These are phyloP conservation scores for Ophiobolus disseminans DNA, from an alignment of 2,329 filamentous ascomycete species.

Conservation along the genomic window DNA sequence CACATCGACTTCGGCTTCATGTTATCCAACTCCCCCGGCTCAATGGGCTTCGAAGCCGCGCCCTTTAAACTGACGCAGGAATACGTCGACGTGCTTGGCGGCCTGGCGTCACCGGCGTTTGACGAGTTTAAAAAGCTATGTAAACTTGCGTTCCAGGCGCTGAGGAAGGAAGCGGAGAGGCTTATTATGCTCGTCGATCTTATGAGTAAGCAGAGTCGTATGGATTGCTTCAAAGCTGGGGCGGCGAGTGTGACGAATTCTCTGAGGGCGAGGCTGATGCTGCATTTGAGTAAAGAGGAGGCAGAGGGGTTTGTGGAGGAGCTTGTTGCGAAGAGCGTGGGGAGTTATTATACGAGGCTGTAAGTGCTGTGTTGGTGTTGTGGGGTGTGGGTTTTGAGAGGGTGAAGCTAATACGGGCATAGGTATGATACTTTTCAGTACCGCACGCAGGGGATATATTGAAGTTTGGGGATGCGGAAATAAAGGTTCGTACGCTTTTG, in stretches of 20 bases:
- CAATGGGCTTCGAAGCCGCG: slow-evolving; percentile 84
- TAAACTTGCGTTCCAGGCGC: slow-evolving; percentile 83
- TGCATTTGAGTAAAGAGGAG: slow-evolving; percentile 82
- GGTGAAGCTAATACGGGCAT: slow-evolving; percentile 19
- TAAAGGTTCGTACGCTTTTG: too few relatives aligned
- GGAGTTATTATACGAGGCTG: slow-evolving; percentile 87
- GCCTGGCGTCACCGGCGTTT: slow-evolving; percentile 72
- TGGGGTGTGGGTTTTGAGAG: not conserved
- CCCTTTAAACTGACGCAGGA: slow-evolving; percentile 88
- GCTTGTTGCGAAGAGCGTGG: slow-evolving; percentile 79
- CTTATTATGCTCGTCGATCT: slow-evolving; percentile 83
- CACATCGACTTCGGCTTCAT: slow-evolving; percentile 93
- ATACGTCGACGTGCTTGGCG: slow-evolving; percentile 83
- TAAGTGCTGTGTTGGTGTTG: slow-evolving; percentile 54
- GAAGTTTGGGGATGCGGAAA: too few relatives aligned
- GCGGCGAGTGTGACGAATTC: slow-evolving; percentile 73
- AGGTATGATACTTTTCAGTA: slow-evolving; percentile 89
- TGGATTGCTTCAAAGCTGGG: slow-evolving; percentile 80
- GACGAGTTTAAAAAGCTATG: slow-evolving; percentile 79
- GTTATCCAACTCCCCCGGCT: slow-evolving; percentile 84
- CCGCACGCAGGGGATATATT: slow-evolving; percentile 87
- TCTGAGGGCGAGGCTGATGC: slow-evolving; percentile 76
- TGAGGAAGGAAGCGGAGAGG: slow-evolving; percentile 79
- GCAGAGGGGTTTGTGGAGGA: slow-evolving; percentile 84
- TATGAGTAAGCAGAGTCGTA: slow-evolving; percentile 83